Evolutionary conservation across 805 yeast genomes (phyloP), one percentile per base, ranked within the genome.

Genomic region (Ogataea polymorpha): DNA sequence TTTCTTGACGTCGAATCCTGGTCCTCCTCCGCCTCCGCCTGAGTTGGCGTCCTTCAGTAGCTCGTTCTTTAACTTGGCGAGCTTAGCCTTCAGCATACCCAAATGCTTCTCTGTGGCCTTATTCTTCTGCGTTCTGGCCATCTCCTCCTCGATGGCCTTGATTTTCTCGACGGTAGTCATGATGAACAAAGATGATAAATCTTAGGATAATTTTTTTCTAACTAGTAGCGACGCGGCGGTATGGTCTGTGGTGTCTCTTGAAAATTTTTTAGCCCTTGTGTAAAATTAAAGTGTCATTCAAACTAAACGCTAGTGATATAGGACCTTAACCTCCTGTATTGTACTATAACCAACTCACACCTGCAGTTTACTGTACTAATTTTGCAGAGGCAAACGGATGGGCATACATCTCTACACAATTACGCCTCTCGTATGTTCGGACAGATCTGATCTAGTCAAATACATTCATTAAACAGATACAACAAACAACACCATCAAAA

Each of bases 1-100:
- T 64, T 96, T 80, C n/a, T 96, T 96, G 32, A 93, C 98, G 69
- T 93, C 99, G 66, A 93, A 93, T 6, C 99, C 99, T 16, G 77
- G 79, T 49, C 98, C 97, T 15, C 93, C 95, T 44, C 96, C 96
- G 25, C 96, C 96, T 28, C 89, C 76, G 29, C 85, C 72, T 14
- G 86, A 78, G 11, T 79, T 63, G 1, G 82, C 68, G 37, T 83
- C 84, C 2, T 86, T 78, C 48, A 93, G 72, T 40, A 93, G 73
- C 61, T 93, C 99, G 61, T 97, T 80, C 71, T 95, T 86, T 54
- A 93, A 74, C 61, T 91, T 90, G 40, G 99, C 99, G 42, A 93
- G 70, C 60, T 93, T 93, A 41, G 99, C 99, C 67, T 95, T 93
- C 50, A 93, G 73, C 70, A 89, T 96, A 59, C 99, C 99, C 74